Evolutionary conservation across 352 stramenopile species (phyloP).

Genomic region (Phytophthora foliorum): DNA sequence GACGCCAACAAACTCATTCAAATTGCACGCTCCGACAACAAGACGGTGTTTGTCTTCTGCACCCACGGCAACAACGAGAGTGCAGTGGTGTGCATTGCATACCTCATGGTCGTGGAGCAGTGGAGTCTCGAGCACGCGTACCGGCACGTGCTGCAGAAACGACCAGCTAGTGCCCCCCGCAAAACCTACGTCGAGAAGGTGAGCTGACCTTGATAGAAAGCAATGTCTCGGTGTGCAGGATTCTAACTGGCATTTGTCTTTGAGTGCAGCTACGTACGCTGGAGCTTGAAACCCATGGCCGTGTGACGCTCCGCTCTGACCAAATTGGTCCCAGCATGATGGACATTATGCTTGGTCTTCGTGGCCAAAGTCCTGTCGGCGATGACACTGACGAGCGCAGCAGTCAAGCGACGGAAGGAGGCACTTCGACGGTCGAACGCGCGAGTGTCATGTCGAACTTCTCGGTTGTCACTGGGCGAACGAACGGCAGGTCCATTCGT

Average conservation of each 20-base stretch:
- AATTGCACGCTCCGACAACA: slow-evolving; percentile 43
- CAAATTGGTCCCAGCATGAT: slow-evolving; percentile 82
- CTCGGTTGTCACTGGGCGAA: slow-evolving; percentile 50
- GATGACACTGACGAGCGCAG: slow-evolving; percentile 54
- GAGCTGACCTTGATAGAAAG: background rate
- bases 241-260: slow-evolving; percentile 11
- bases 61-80: slow-evolving; percentile 81
- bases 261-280: slow-evolving; percentile 52
- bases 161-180: slow-evolving; percentile 66
- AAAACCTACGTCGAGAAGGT: slow-evolving; percentile 78
- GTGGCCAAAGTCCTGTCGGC: slow-evolving; percentile 41
- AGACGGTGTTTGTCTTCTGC: slow-evolving; percentile 77
- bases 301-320: slow-evolving; percentile 67
- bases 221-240: background rate
- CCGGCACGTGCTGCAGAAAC: slow-evolving; percentile 67
- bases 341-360: slow-evolving; percentile 75
- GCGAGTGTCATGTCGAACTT: slow-evolving; percentile 74
- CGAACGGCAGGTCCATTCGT: slow-evolving; percentile 62
- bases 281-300: slow-evolving; percentile 66
- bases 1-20: slow-evolving; percentile 61
- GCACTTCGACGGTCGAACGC: slow-evolving; percentile 55
- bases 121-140: slow-evolving; percentile 75
- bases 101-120: slow-evolving; percentile 64
- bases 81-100: slow-evolving; percentile 73
- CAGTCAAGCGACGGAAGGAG: slow-evolving; percentile 58